Conservation (phyloP, 352 stramenopile genomes). For the Phytophthora pluvialis region DNA sequence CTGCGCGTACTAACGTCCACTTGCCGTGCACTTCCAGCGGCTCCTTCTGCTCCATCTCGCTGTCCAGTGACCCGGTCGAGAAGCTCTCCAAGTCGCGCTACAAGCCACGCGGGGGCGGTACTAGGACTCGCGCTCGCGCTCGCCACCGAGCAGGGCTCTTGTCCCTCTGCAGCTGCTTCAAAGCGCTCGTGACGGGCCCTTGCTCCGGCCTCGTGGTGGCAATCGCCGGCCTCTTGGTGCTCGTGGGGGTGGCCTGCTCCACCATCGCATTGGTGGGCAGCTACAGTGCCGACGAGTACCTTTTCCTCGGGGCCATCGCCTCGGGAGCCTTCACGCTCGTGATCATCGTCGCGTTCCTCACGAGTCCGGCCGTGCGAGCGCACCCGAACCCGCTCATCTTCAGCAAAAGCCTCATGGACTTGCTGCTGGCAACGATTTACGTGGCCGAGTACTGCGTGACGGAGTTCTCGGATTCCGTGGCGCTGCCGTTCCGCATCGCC, state of each 20-base stretch:
- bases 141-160: constrained; percentile 1
- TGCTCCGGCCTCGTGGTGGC: constrained; percentile 41
- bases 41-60: constrained; percentile 70
- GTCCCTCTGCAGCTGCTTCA: constrained; percentile 34
- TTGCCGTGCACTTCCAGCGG: constrained; percentile 32
- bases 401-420: constrained; percentile 86
- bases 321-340: constrained; percentile 76
- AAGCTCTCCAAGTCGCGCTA: constrained; percentile 38
- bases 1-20: neutral
- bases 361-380: constrained; percentile 57
- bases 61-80: constrained; percentile 60
- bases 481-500: constrained; percentile 65
- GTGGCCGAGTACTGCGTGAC: constrained; percentile 80
- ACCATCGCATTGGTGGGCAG: constrained; percentile 37
- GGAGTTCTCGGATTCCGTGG: constrained; percentile 60
- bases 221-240: constrained; percentile 45
- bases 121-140: too few species aligned
- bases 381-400: constrained; percentile 89
- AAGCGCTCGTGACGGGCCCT: constrained; percentile 23
- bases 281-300: constrained; percentile 60
- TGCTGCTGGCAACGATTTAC: constrained; percentile 75
- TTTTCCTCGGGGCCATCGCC: constrained; percentile 77
- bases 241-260: constrained; percentile 47
- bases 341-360: constrained; percentile 74
- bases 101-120: neutral